Base-by-base conservation (phyloP, 148 eudicot species). In the Rhododendron henanense region DNA sequence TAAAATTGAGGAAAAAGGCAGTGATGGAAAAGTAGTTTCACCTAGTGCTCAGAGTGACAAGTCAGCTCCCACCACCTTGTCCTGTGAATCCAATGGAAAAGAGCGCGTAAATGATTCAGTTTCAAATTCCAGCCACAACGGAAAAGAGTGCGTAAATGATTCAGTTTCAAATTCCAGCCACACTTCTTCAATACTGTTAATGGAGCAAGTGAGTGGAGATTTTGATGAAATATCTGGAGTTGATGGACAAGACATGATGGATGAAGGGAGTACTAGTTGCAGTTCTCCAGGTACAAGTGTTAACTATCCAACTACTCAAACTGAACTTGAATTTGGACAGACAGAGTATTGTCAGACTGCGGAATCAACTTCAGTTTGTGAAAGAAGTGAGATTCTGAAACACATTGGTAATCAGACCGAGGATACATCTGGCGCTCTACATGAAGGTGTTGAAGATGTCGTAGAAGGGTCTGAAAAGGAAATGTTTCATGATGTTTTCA, bases 391-490 rank as follows among this genome's bases (percentile, higher is more conserved):
- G 47, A 84, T 82, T 47, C 73, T 83, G 79, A 41, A 85, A 51
- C n/a, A 78, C 78, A n/a, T 28, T 59, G 86, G 63, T 84, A 50
- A 37, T 69, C 77, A 77, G 69, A 35, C 85, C 3, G 59, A 69
- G 47, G 73, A 78, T 57, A 79, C n/a, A 5, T 81, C 82, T 65
- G 85, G 82, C 19, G 16, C 55, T 77, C 31, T 14, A 35, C 78
- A 51, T n/a, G 89, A 85, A 85, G 82, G 28, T 87, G 75, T 61
- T 44, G 88, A 77, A 85, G 61, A 45, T 61, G 87, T 48, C 25
- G 83, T n/a, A 61, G 89, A 84, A 74, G 89, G 75, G 28, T 79
- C 92, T 48, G 87, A 48, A 37, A 63, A 86, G 47, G 86, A 83
- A 47, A 61, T 81, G 35, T 39, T 84, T 55, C 88, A 63, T 18